phyloP scores from a whole-genome alignment of 163 green algal genomes.

The Trebouxiophyceae sp. region DNA sequence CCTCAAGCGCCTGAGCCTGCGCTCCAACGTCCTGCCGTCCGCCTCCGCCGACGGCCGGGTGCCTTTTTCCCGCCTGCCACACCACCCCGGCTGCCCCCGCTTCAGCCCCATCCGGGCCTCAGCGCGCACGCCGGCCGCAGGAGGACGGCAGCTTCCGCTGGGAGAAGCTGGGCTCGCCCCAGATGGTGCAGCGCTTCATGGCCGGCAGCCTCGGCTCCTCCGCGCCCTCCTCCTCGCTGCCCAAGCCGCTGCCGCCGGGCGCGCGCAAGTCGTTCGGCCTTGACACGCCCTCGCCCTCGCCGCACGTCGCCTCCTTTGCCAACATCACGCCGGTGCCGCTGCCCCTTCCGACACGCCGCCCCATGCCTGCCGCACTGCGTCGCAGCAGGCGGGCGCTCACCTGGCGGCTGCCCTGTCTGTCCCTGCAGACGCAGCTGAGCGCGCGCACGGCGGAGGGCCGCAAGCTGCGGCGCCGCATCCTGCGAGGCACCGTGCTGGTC shows the following conservation, averaged over 20 bases:
- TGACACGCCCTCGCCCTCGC: not conserved
- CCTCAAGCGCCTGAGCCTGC: not conserved
- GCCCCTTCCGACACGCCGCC: too few species aligned
- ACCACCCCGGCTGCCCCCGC: too few species aligned
- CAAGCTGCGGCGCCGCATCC: conserved; percentile 44
- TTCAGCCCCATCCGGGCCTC: too few species aligned
- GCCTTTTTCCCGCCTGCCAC: too few species aligned
- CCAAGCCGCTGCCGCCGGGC: not conserved
- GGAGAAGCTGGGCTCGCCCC: not conserved
- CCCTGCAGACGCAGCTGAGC: conserved; percentile 37
- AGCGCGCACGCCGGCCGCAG: too few species aligned
- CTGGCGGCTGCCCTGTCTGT: not conserved
- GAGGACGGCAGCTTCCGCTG: not conserved
- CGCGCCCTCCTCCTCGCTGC: not conserved
- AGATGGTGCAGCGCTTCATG: not conserved
- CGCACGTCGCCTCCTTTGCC: not conserved
- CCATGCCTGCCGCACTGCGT: not conserved
- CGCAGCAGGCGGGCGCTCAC: not conserved
- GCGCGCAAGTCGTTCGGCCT: not conserved
- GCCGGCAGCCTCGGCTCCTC: not conserved
- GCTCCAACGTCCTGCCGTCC: not conserved
- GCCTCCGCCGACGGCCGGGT: too few species aligned
- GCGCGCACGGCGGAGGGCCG: conserved; percentile 36
- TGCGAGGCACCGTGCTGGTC: conserved; percentile 68
- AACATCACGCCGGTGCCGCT: not conserved